Percentiles rank a stretch among this genome's conserved stretches.
Evolutionary conservation across 1,284 basidiomycete species (phyloP).

Genomic region (Microstroma glucosiphilum): DNA sequence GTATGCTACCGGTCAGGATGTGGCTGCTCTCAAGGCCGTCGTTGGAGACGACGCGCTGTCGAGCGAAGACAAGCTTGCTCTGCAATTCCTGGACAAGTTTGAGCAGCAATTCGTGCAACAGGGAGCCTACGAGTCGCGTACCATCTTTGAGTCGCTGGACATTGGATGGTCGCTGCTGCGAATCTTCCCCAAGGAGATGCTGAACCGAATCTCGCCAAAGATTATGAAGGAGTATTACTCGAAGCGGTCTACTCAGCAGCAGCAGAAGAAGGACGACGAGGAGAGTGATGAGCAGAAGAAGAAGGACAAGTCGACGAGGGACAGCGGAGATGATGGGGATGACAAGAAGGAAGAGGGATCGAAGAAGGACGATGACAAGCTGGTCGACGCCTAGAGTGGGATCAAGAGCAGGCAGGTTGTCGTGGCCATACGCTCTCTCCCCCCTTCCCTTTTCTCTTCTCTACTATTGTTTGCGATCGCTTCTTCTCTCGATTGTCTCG

Average conservation of each 20-base stretch:
- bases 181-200: constrained; percentile 97
- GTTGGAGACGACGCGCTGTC: constrained; percentile 97
- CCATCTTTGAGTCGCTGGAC: constrained; percentile 91
- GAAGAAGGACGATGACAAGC: no score
- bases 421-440: no score
- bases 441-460: background rate
- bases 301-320: constrained; percentile 22
- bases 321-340: constrained; percentile 12
- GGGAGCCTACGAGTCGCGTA: constrained; percentile 90
- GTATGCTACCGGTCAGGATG: constrained; percentile 69
- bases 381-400: no score
- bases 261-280: background rate
- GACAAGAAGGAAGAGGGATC: no score
- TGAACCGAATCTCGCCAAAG: constrained; percentile 64
- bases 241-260: constrained; percentile 22
- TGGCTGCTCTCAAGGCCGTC: constrained; percentile 98
- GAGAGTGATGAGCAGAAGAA: constrained; percentile 22
- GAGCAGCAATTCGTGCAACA: constrained; percentile 48
- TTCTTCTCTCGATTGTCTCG: background rate
- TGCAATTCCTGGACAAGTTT: constrained; percentile 49
- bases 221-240: constrained; percentile 50
- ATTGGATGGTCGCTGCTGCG: constrained; percentile 93
- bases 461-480: background rate
- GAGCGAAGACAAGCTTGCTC: constrained; percentile 63
- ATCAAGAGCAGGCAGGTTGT: no score